Evolutionary conservation across 306 rosid genomes (phyloP), one percentile per base, ranked within the genome.

Genomic region (Vigna nakashimae): DNA sequence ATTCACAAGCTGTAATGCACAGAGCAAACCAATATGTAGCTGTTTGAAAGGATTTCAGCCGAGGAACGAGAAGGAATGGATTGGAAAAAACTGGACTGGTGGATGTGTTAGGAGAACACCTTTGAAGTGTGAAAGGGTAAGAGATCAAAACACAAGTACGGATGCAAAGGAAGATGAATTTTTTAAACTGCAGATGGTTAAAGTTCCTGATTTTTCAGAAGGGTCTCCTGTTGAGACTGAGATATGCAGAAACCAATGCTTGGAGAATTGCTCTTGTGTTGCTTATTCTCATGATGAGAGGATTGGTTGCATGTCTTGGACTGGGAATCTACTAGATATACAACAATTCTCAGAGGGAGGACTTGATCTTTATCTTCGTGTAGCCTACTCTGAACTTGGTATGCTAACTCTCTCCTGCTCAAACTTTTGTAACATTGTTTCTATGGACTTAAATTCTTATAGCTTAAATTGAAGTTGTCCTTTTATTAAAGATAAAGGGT

Each of bases 1-100:
- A 2, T 74, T 74, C 42, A 85, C 82, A 22, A 28, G 16, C 10
- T 87, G 96, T 80, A 87, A 85, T 13, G 16, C 79, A 1, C 11
- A 36, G 4, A 56, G 0, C 0, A 52, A 69, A 17, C 83, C 93
- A 0, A 8, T 73, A n/a, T 87, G 96, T 13, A 71, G 74, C 4
- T 91, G 93, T 70, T 70, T 85, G 51, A 71, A 14, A 38, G 91
- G 91, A 28, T 91, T 85, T 58, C 60, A 36, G 18, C 88, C 91
- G 12, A 87, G 71, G 74, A 80, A 71, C 43, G 24, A 5, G 65
- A 51, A 78, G 17, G 85, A 76, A 1, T 89, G 93, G 89, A 58
- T 67, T 0, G 51, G 2, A 1, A 48, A 78, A 1, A 77, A 73
- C 22, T 86, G 88, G 88, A 82, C 62, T 3, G 53, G 32, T 49